A percentile compares a stretch with the other conserved stretches of the same genome.
Evolutionary conservation across 2,329 filamentous ascomycete species (phyloP).

Genomic region (Didymella exigua): DNA sequence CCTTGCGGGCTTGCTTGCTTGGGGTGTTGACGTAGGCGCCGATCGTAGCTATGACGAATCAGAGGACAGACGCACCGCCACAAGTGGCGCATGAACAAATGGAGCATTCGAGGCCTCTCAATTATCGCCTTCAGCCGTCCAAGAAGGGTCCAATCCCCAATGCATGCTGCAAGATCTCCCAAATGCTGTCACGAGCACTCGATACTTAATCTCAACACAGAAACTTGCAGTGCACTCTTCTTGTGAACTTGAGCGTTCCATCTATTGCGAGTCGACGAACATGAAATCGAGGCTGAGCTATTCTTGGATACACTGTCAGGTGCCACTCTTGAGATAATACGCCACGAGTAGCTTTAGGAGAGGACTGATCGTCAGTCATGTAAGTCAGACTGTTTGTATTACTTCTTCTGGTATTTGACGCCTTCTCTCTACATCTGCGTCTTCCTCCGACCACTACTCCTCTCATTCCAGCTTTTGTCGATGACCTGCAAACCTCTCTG

Average conservation of each 20-base stretch:
- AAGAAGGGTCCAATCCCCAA: neutral
- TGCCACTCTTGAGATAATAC: too few relatives aligned
- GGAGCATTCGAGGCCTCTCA: neutral
- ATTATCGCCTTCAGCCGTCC: neutral
- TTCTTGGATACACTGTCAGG: too few relatives aligned
- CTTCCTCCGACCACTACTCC: constrained; percentile 21
- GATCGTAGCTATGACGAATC: constrained; percentile 14
- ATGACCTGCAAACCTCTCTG: constrained; percentile 48
- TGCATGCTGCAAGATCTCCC: neutral
- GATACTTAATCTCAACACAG: neutral
- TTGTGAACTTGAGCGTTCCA: neutral
- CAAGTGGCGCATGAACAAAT: neutral
- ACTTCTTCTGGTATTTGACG: neutral
- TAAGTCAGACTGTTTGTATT: too few relatives aligned
- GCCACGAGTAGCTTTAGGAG: neutral
- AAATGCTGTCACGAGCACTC: neutral
- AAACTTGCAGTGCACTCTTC: neutral
- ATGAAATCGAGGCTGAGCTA: neutral
- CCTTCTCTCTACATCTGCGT: neutral
- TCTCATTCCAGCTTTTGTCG: constrained; percentile 50
- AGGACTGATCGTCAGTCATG: too few relatives aligned
- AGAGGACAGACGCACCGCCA: constrained; percentile 1
- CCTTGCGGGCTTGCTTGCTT: constrained; percentile 10
- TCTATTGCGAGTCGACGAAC: neutral
- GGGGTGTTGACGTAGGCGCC: neutral